Conservation (phyloP, 345 rosid species). For the Orychophragmus violaceus region DNA sequence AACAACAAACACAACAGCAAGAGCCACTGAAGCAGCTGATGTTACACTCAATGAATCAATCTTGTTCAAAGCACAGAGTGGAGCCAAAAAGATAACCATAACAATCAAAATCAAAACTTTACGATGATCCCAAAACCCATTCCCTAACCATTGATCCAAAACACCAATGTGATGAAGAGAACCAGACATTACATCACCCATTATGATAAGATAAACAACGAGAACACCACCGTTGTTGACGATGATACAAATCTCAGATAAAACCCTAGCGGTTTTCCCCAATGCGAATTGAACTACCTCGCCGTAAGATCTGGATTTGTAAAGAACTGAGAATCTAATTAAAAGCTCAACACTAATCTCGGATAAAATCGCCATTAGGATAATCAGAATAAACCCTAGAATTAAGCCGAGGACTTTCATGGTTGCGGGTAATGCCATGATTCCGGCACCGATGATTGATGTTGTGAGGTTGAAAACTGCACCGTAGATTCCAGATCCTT, state of each 20-base stretch:
- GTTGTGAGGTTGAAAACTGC: slow-evolving; percentile 94
- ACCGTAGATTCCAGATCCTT: slow-evolving; percentile 62
- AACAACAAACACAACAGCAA: slow-evolving; percentile 78
- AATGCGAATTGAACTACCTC: slow-evolving; percentile 76
- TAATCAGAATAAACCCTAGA: slow-evolving; percentile 55
- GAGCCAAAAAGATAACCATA: slow-evolving; percentile 69
- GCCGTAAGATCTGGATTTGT: slow-evolving; percentile 73
- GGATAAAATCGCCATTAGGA: slow-evolving; percentile 70
- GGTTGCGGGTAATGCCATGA: slow-evolving; percentile 97
- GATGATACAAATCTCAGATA: slow-evolving; percentile 85
- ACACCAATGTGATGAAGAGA: slow-evolving; percentile 75
- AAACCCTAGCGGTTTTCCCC: slow-evolving; percentile 72
- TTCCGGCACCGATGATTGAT: slow-evolving; percentile 88
- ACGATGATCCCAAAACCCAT: slow-evolving; percentile 95
- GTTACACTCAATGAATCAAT: slow-evolving; percentile 83
- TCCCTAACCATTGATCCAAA: slow-evolving; percentile 90
- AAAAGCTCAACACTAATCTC: slow-evolving; percentile 84
- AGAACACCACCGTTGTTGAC: slow-evolving; percentile 89
- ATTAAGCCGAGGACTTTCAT: slow-evolving; percentile 88
- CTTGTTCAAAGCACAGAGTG: slow-evolving; percentile 74
- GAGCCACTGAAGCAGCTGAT: slow-evolving; percentile 92
- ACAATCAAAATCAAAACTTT: slow-evolving; percentile 59
- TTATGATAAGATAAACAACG: slow-evolving; percentile 85
- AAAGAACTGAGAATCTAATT: slow-evolving; percentile 59
- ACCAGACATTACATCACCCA: slow-evolving; percentile 97